Base-by-base conservation (phyloP, 192 early-diverging fungal genomes). In the Coemansia sp. region DNA sequence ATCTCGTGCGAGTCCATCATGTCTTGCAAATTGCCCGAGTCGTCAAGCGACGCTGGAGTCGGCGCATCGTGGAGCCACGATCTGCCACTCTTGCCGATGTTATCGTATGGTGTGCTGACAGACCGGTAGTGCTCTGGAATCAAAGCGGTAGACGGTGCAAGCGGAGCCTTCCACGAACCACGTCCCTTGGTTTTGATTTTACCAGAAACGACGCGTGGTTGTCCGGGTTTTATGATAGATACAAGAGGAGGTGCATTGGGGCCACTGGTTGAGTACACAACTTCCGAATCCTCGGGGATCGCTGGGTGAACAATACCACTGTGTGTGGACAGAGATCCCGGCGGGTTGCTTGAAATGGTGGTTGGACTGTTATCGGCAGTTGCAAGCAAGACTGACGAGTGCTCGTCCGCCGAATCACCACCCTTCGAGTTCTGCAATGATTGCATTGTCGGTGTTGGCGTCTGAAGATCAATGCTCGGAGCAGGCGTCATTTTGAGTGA, bases 401-500 rank as follows among this genome's bases (percentile, higher is more conserved):
- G 59, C 59, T 60, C 59, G 15, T 43, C 59, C 10, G 59, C 13
- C n/a, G 59, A 42, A 17, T 43, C 59, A 22, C 38, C 35, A 3
- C 55, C 33, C 55, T 57, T 57, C 9, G 34, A 36, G n/a, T 17
- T 35, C 1, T 33, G 17, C 34, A 57, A 1, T 7, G 34, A 35
- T 35, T 49, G 62, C 29, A 67, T 40, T 0, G 69, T 62, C 2
- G 65, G 66, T 22, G 75, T 66, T 33, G 71, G 74, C 22, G 76
- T 73, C 34, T 70, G 76, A 33, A 79, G 29, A 33, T 79, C 76
- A 20, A 58, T 59, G 58, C 76, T 71, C 0, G 64, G 76, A 17
- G 62, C 73, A 9, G 77, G 77, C 13, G 77, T 80, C 59, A 71
- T 62, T 49, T 63, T 71, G 36, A 69, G 66, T 19, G 77, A 80